Evolutionary conservation across 345 rosid genomes (phyloP).

Genomic region (Isatis tinctoria): DNA sequence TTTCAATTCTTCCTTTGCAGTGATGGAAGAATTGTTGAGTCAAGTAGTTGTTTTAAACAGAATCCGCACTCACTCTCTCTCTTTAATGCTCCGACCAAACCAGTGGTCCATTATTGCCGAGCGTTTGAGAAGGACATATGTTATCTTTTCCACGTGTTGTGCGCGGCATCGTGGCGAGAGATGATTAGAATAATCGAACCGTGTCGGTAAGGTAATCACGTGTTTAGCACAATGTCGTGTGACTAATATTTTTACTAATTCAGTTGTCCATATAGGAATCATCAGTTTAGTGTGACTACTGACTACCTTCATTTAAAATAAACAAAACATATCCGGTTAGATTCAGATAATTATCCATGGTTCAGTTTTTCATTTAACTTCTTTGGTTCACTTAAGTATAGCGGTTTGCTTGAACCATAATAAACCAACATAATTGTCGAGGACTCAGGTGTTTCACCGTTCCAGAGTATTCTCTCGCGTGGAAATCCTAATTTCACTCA

Average conservation of each 20-base stretch:
- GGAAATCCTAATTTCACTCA: background rate
- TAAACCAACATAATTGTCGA: conserved; percentile 1
- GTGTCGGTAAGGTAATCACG: background rate
- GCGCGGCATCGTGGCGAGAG: background rate
- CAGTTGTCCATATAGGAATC: no score
- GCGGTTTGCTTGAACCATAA: conserved; percentile 14
- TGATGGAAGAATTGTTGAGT: background rate
- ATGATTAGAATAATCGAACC: background rate
- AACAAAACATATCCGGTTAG: background rate
- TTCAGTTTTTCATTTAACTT: background rate
- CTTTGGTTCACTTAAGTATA: background rate
- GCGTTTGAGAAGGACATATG: background rate
- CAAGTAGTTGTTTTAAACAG: background rate
- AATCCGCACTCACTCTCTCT: background rate
- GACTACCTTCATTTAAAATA: no score
- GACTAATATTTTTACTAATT: no score
- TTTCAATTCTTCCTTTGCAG: background rate
- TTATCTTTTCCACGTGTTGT: conserved; percentile 16
- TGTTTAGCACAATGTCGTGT: no score
- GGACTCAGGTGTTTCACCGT: background rate
- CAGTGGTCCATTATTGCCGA: background rate
- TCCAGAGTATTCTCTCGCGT: background rate
- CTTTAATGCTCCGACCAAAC: background rate
- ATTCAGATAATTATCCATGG: background rate
- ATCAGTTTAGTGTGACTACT: background rate